Percentiles rank a stretch among this genome's conserved stretches.
Evolutionary conservation across 805 yeast species (phyloP).

Genomic region (Ogataea degrootiae): DNA sequence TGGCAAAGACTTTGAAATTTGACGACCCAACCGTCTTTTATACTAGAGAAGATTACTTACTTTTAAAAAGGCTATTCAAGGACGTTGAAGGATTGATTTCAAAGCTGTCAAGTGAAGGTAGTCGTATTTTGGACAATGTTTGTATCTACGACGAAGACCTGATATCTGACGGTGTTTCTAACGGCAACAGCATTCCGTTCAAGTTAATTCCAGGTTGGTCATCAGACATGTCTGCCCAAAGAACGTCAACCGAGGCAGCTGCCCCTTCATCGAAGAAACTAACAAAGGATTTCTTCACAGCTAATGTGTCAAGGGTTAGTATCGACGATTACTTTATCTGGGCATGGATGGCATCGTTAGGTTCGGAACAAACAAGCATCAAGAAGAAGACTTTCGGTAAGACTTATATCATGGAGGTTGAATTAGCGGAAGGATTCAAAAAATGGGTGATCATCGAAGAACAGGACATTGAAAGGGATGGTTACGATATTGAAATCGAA

Average conservation of each 20-base stretch:
- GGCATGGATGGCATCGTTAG: slow-evolving; percentile 82
- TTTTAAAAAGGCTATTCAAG: slow-evolving; percentile 67
- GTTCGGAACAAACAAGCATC: slow-evolving; percentile 62
- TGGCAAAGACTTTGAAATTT: slow-evolving; percentile 57
- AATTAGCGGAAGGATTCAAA: slow-evolving; percentile 65
- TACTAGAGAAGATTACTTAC: slow-evolving; percentile 72
- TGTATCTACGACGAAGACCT: slow-evolving; percentile 32
- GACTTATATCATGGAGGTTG: slow-evolving; percentile 76
- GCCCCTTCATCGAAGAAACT: slow-evolving; percentile 6
- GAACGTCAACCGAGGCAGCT: background rate
- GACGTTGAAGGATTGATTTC: slow-evolving; percentile 50
- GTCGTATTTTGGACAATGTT: slow-evolving; percentile 44
- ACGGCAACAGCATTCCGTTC: slow-evolving; percentile 21
- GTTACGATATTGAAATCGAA: slow-evolving; percentile 32
- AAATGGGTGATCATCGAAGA: slow-evolving; percentile 80
- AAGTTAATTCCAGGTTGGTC: slow-evolving; percentile 34
- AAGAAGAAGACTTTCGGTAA: slow-evolving; percentile 74
- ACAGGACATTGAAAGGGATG: slow-evolving; percentile 40
- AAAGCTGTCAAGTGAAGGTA: slow-evolving; percentile 70
- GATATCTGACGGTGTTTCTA: slow-evolving; percentile 35
- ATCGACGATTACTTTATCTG: slow-evolving; percentile 87
- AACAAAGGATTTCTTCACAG: slow-evolving; percentile 33
- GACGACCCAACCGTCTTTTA: slow-evolving; percentile 66
- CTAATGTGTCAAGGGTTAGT: slow-evolving; percentile 54
- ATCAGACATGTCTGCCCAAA: slow-evolving; percentile 25